phyloP scores from a whole-genome alignment of 2,329 filamentous ascomycete genomes.

The Aaosphaeria arxii region DNA sequence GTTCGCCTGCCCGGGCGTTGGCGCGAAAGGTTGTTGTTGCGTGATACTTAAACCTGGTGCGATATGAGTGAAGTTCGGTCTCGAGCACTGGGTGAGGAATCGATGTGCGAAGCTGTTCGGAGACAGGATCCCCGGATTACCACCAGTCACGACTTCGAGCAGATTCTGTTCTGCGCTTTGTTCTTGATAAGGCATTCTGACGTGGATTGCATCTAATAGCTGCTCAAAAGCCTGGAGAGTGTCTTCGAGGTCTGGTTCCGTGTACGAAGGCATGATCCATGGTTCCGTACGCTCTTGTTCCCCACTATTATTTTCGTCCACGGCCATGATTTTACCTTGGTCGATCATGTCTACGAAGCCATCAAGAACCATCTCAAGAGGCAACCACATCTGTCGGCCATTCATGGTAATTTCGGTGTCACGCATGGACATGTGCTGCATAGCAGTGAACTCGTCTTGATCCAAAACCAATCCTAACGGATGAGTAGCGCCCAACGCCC shows the following conservation, averaged over 20 bases:
- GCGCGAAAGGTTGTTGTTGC: neutral
- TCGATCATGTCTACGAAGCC: constrained; percentile 7
- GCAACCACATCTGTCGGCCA: constrained; percentile 4
- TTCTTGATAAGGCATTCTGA: neutral
- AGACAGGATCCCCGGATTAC: neutral
- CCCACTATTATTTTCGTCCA: neutral
- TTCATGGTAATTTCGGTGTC: constrained; percentile 7
- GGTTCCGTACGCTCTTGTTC: neutral
- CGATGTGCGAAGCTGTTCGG: neutral
- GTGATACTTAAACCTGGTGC: neutral
- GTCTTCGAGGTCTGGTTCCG: neutral
- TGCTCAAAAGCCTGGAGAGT: neutral
- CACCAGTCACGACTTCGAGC: neutral
- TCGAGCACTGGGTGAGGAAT: neutral
- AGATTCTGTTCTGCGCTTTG: neutral
- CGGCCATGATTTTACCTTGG: constrained; percentile 5
- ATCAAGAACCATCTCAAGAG: constrained; percentile 9
- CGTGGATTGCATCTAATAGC: neutral
- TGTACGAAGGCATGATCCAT: neutral
- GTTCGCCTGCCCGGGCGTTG: neutral
- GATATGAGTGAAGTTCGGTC: neutral
- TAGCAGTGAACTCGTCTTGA: constrained; percentile 1
- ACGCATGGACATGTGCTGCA: constrained; percentile 8
- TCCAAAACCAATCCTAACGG: no score
- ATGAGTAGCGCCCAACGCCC: no score